These are phyloP conservation scores for Diaporthe citrichinensis DNA, from an alignment of 2,329 filamentous ascomycete genomes.

Conservation along the genomic window DNA sequence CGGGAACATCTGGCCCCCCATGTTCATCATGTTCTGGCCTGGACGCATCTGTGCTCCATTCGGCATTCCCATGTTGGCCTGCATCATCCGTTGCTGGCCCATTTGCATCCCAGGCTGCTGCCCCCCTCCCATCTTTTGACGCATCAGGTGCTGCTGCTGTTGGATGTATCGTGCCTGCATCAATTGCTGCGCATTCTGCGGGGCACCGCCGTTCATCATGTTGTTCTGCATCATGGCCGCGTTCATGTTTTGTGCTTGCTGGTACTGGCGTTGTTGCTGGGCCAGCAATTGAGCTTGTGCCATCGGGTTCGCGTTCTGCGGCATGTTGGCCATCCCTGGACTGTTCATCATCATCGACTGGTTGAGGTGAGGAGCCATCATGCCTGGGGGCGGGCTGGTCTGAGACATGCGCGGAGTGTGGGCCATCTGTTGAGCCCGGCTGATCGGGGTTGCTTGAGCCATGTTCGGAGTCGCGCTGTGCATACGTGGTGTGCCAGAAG, in stretches of 20 bases:
- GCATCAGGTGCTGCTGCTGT: conserved; percentile 52
- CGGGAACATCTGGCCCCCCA: conserved; percentile 40
- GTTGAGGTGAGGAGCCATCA: conserved; percentile 71
- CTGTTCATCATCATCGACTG: conserved; percentile 68
- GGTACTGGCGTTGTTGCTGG: conserved; percentile 61
- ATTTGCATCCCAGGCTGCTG: conserved; percentile 43
- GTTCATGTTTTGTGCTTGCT: conserved; percentile 58
- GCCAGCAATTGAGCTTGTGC: conserved; percentile 56
- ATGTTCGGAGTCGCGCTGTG: conserved; percentile 74
- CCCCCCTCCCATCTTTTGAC: conserved; percentile 52
- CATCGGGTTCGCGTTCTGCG: conserved; percentile 56
- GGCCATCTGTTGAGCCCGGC: conserved; percentile 58
- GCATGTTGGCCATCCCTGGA: conserved; percentile 56
- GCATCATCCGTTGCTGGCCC: conserved; percentile 51
- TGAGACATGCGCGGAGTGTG: conserved; percentile 75
- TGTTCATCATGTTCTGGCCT: conserved; percentile 49
- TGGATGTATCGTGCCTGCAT: conserved; percentile 54
- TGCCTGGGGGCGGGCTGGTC: conserved; percentile 71
- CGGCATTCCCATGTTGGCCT: conserved; percentile 48
- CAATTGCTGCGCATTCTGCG: conserved; percentile 50
- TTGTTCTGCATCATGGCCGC: conserved; percentile 52
- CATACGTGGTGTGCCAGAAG: conserved; percentile 74
- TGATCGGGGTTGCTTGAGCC: conserved; percentile 72
- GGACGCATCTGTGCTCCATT: conserved; percentile 38
- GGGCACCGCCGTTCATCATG: conserved; percentile 59